phyloP scores from a whole-genome alignment of 1,139 yeast species.

The Debaryomyces fabryi region DNA sequence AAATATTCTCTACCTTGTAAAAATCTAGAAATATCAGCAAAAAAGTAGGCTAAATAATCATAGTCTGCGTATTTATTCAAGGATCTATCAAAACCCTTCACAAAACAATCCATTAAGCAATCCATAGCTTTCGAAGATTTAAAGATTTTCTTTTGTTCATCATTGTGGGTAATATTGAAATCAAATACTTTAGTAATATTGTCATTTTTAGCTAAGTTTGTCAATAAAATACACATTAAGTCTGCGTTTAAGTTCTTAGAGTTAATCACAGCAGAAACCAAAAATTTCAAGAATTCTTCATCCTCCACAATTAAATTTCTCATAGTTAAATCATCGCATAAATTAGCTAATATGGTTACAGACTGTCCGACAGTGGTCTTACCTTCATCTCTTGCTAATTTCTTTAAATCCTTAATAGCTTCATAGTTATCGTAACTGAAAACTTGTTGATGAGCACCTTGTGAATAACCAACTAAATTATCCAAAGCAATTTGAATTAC shows the following conservation, averaged over 20 bases:
- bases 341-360: slow-evolving; percentile 76
- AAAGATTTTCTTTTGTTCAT: slow-evolving; percentile 43
- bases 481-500: slow-evolving; percentile 86
- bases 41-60: slow-evolving; percentile 85
- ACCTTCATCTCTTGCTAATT: slow-evolving; percentile 53
- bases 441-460: slow-evolving; percentile 63
- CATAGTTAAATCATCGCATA: slow-evolving; percentile 72
- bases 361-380: slow-evolving; percentile 65
- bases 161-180: slow-evolving; percentile 39
- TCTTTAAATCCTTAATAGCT: slow-evolving; percentile 76
- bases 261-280: slow-evolving; percentile 58
- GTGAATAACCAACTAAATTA: slow-evolving; percentile 80
- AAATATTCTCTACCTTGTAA: slow-evolving; percentile 76
- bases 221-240: slow-evolving; percentile 77
- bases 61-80: slow-evolving; percentile 73
- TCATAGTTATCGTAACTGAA: slow-evolving; percentile 72
- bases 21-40: slow-evolving; percentile 83
- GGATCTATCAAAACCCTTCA: slow-evolving; percentile 75
- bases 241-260: slow-evolving; percentile 71
- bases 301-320: slow-evolving; percentile 70
- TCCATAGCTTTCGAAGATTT: slow-evolving; percentile 68
- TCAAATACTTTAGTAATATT: slow-evolving; percentile 58
- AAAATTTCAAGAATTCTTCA: slow-evolving; percentile 54
- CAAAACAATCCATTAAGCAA: slow-evolving; percentile 87
- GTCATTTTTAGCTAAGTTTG: slow-evolving; percentile 84